These are phyloP conservation scores for Nitzschia sp. DNA, from an alignment of 108 stramenopile species.

Conservation along the genomic window DNA sequence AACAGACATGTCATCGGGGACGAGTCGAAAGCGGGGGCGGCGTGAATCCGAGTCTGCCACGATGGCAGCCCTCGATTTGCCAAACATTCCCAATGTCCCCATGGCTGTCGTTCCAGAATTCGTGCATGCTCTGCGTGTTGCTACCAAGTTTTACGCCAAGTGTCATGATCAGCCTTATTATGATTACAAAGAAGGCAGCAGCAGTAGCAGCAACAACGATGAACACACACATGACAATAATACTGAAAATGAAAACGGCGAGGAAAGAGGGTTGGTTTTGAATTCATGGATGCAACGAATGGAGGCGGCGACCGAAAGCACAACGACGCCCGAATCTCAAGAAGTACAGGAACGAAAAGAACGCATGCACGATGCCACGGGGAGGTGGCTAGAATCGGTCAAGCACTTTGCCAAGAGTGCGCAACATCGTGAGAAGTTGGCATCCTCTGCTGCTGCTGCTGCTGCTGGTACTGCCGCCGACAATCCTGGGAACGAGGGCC, in stretches of 20 bases:
- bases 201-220: background rate
- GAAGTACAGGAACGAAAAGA: conserved; percentile 17
- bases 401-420: conserved; percentile 21
- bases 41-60: background rate
- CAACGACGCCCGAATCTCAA: background rate
- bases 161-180: background rate
- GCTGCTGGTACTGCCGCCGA: conserved; percentile 7
- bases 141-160: conserved; percentile 30
- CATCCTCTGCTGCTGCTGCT: background rate
- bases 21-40: background rate
- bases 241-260: background rate
- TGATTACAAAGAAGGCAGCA: background rate
- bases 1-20: background rate
- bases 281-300: conserved; percentile 32
- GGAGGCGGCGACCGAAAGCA: conserved; percentile 3
- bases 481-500: background rate
- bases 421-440: background rate
- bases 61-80: conserved; percentile 10
- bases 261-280: background rate
- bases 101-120: conserved; percentile 35
- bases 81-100: conserved; percentile 48
- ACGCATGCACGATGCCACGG: conserved; percentile 16
- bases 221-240: background rate
- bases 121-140: conserved; percentile 31
- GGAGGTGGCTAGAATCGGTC: conserved; percentile 37